Evolutionary conservation across 2,329 filamentous ascomycete genomes (phyloP).

Genomic region (Fusarium robinianum): DNA sequence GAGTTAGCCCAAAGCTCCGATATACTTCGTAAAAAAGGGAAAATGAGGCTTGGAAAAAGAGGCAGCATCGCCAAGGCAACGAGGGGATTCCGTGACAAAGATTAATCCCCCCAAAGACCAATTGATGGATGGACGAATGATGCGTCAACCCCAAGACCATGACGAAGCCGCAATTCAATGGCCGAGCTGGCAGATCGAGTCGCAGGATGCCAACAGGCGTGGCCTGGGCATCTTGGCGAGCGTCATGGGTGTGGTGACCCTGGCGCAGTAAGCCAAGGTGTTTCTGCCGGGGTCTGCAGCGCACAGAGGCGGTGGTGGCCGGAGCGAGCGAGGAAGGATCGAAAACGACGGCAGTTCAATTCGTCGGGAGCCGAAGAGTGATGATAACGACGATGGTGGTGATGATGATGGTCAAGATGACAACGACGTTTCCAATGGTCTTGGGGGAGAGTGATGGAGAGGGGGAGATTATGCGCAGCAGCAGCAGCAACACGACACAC

Average conservation of each 20-base stretch:
- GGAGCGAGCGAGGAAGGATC: constrained; percentile 9
- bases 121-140: constrained; percentile 9
- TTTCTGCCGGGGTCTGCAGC: constrained; percentile 14
- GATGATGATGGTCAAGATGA: constrained; percentile 10
- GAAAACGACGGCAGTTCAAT: constrained; percentile 10
- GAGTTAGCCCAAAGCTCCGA: too few species aligned
- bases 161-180: constrained; percentile 13
- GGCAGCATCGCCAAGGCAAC: too few species aligned
- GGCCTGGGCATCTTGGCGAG: constrained; percentile 15
- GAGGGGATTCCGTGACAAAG: neutral
- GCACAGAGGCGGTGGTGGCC: constrained; percentile 5
- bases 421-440: too few species aligned
- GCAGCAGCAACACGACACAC: constrained; percentile 8
- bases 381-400: too few species aligned
- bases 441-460: constrained; percentile 1
- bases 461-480: constrained; percentile 6
- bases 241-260: constrained; percentile 17
- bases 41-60: constrained; percentile 3
- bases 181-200: constrained; percentile 12
- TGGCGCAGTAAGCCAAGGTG: constrained; percentile 8
- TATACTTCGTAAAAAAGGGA: neutral
- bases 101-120: constrained; percentile 8
- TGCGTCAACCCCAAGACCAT: constrained; percentile 15
- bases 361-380: neutral
- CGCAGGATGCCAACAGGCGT: neutral